Evolutionary conservation across 208 protist genomes (phyloP).

Genomic region (Acanthamoeba lenticulata): DNA sequence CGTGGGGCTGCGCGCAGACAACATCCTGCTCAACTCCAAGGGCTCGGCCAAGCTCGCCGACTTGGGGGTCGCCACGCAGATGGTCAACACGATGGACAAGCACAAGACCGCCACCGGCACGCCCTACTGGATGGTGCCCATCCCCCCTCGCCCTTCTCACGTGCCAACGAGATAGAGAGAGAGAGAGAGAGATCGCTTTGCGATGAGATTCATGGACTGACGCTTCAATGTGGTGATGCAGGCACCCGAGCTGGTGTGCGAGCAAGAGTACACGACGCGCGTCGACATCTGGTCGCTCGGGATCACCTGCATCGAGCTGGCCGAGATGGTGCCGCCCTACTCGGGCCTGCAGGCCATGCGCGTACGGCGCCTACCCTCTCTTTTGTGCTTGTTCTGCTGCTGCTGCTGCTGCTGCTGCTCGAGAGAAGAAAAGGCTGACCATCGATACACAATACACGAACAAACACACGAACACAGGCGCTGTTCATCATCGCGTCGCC

Average conservation of each 20-base stretch:
- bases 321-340: slow-evolving; percentile 50
- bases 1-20: not conserved
- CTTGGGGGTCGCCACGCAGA: slow-evolving; percentile 15
- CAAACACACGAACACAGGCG: not conserved
- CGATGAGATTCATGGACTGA: not conserved
- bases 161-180: not conserved
- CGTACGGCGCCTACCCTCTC: not conserved
- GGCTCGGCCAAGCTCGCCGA: slow-evolving; percentile 50
- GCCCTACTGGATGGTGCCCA: slow-evolving; percentile 51
- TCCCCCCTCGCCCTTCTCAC: not conserved
- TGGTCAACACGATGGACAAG: slow-evolving; percentile 49
- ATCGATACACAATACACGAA: not conserved
- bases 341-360: slow-evolving; percentile 45
- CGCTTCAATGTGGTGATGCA: not conserved
- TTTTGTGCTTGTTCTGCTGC: not conserved
- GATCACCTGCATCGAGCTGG: slow-evolving; percentile 56
- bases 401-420: too few species aligned
- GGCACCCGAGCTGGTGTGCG: slow-evolving; percentile 64
- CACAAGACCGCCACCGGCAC: slow-evolving; percentile 51
- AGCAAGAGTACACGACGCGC: slow-evolving; percentile 57
- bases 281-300: slow-evolving; percentile 63
- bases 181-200: too few species aligned
- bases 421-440: too few species aligned
- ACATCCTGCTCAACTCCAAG: slow-evolving; percentile 54
- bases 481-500: slow-evolving; percentile 65